Evolutionary conservation across 257 asterid species (phyloP).

Genomic region (Nicotiana tabacum): DNA sequence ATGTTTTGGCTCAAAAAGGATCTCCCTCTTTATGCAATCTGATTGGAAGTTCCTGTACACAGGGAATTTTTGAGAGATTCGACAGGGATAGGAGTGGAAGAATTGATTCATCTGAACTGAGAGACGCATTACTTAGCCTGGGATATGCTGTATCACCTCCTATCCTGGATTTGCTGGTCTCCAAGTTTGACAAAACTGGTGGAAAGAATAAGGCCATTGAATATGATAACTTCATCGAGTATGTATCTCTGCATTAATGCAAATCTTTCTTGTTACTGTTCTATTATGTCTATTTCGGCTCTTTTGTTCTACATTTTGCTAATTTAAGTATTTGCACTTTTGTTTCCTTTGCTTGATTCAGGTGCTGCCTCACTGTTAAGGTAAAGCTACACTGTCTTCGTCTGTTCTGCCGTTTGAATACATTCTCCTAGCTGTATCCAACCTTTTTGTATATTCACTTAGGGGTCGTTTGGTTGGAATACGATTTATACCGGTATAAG

Average conservation of each 20-base stretch:
- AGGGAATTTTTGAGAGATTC: constrained; percentile 83
- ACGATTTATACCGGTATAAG: too few relatives aligned
- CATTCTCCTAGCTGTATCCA: neutral
- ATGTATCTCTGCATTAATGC: constrained; percentile 22
- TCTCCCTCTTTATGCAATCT: neutral
- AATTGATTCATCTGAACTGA: constrained; percentile 71
- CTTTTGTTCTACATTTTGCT: constrained; percentile 6
- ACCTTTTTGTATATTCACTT: neutral
- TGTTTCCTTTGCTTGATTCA: constrained; percentile 20
- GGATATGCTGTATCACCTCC: constrained; percentile 79
- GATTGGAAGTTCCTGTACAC: constrained; percentile 14
- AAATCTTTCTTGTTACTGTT: neutral
- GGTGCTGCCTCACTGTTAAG: constrained; percentile 99
- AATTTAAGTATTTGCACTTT: neutral
- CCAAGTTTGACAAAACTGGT: constrained; percentile 88
- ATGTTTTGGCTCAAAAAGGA: neutral
- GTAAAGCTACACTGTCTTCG: constrained; percentile 20
- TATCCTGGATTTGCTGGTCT: constrained; percentile 73
- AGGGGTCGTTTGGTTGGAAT: too few relatives aligned
- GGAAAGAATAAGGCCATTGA: constrained; percentile 80
- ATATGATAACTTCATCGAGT: constrained; percentile 96
- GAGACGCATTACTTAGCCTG: constrained; percentile 81
- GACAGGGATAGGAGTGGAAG: constrained; percentile 91
- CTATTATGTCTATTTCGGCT: too few relatives aligned
- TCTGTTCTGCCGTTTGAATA: neutral